phyloP scores from a whole-genome alignment of 2,329 filamentous ascomycete species.

The Pseudocercospora macadamiae region DNA sequence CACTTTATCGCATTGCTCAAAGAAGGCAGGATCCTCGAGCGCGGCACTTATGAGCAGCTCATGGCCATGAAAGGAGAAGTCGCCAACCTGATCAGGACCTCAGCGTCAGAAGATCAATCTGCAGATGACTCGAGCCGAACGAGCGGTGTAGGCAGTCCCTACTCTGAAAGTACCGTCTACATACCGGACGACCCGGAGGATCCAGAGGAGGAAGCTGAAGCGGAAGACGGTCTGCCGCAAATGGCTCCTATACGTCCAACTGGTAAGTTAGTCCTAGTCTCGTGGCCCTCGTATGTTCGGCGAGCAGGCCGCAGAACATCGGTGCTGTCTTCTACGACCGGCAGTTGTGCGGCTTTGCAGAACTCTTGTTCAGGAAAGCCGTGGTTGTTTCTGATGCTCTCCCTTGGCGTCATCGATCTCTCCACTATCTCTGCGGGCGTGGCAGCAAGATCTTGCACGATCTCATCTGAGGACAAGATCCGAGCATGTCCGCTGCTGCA shows the following conservation, averaged over 20 bases:
- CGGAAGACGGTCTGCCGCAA: slow-evolving; percentile 73
- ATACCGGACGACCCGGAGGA: slow-evolving; percentile 49
- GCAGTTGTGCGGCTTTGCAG: background rate
- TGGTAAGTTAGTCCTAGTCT: slow-evolving; percentile 16
- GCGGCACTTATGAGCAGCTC: slow-evolving; percentile 86
- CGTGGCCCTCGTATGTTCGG: slow-evolving; percentile 34
- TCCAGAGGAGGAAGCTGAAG: slow-evolving; percentile 58
- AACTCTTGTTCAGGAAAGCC: background rate
- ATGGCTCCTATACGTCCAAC: slow-evolving; percentile 71
- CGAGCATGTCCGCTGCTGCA: background rate
- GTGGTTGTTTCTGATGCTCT: slow-evolving; percentile 4
- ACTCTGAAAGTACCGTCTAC: slow-evolving; percentile 50
- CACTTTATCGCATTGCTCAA: slow-evolving; percentile 85
- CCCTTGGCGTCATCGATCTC: background rate
- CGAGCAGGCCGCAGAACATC: background rate
- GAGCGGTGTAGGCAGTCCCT: slow-evolving; percentile 25
- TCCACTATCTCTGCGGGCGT: background rate
- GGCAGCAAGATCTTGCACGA: background rate
- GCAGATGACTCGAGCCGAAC: slow-evolving; percentile 26
- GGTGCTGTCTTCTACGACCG: background rate
- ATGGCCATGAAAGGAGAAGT: slow-evolving; percentile 94
- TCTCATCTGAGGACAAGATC: background rate
- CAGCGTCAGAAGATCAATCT: slow-evolving; percentile 56
- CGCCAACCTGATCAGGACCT: slow-evolving; percentile 77
- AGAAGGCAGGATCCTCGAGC: slow-evolving; percentile 81